phyloP scores from a whole-genome alignment of 2,329 filamentous ascomycete genomes.

The Colletotrichum abscissum region DNA sequence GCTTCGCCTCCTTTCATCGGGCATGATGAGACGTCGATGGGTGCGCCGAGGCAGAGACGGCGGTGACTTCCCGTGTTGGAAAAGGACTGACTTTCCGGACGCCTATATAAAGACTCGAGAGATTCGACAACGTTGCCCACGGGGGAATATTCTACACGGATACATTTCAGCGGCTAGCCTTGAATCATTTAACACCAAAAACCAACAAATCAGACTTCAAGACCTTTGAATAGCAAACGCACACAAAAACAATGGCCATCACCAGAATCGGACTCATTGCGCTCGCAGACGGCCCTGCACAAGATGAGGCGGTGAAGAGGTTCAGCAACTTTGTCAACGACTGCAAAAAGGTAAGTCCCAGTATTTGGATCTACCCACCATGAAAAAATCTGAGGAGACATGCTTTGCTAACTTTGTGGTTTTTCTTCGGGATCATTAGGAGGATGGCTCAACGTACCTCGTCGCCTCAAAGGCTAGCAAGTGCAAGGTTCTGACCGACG shows the following conservation, averaged over 20 bases:
- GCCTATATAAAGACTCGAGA: constrained; percentile 12
- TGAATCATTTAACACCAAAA: not conserved
- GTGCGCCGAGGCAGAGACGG: constrained; percentile 5
- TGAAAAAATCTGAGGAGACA: not conserved
- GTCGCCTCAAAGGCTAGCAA: constrained; percentile 32
- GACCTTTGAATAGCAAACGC: not conserved
- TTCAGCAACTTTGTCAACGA: constrained; percentile 24
- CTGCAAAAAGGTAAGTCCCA: constrained; percentile 19
- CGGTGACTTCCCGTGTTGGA: constrained; percentile 7
- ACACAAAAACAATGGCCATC: constrained; percentile 19
- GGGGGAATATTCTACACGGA: no score
- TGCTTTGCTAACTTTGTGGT: not conserved
- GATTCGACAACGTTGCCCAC: no score
- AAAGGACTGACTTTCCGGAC: not conserved
- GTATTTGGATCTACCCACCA: not conserved
- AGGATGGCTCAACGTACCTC: constrained; percentile 26
- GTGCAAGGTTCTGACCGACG: constrained; percentile 28
- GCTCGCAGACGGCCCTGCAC: constrained; percentile 21
- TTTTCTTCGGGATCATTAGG: not conserved
- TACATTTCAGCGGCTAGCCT: not conserved
- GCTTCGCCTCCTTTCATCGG: not conserved
- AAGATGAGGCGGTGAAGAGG: constrained; percentile 19
- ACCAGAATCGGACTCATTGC: constrained; percentile 30
- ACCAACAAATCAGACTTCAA: no score
- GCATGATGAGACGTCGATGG: constrained; percentile 15